Base-by-base conservation (phyloP, 75 land plant genomes). In the Selaginella tamariscina region DNA sequence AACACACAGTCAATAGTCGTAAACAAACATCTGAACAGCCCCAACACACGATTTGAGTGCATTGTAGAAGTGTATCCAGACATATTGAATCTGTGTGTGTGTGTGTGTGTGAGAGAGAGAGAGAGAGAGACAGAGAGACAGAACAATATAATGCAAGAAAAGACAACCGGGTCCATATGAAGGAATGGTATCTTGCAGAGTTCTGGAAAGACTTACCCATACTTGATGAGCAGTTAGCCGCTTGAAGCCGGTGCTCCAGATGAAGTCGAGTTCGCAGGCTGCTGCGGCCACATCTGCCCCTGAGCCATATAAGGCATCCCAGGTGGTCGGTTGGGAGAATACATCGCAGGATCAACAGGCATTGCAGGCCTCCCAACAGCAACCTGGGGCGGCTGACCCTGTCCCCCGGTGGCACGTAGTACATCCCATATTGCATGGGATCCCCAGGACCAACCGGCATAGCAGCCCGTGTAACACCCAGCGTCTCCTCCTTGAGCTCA, bases 401-500 rank as follows among this genome's bases (percentile, higher is more conserved):
- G 49, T 15, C 11, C 49, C 49, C 49, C 15, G 49, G 49, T 5
- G 49, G 49, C 49, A 39, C 49, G 49, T 39, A 39, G 49, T 39
- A 39, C 49, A 39, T 5, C 49, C 49, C 49, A 15, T 39, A 39
- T 15, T 39, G 49, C 49, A 39, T 39, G 5, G 49, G 72, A 23
- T 75, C 82, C 64, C 81, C 84, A 23, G 62, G 27, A 5, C 62
- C 62, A 59, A 59, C 62, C 23, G 62, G 62, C 62, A 59, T 23
- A 5, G 62, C 62, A 8, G 62, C 24, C 8, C 26, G 62, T 8
- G 62, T 21, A 5, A 59, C 23, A 9, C 62, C 62, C 26, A 59
- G 21, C 8, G 27, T 26, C 62, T 59, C 62, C 62, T 59, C 87
- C 64, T 80, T 82, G 32, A 84, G 66, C 76, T 86, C 89, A 54